Evolutionary conservation across 2,329 filamentous ascomycete species (phyloP).

Genomic region (Colletotrichum simmondsii): DNA sequence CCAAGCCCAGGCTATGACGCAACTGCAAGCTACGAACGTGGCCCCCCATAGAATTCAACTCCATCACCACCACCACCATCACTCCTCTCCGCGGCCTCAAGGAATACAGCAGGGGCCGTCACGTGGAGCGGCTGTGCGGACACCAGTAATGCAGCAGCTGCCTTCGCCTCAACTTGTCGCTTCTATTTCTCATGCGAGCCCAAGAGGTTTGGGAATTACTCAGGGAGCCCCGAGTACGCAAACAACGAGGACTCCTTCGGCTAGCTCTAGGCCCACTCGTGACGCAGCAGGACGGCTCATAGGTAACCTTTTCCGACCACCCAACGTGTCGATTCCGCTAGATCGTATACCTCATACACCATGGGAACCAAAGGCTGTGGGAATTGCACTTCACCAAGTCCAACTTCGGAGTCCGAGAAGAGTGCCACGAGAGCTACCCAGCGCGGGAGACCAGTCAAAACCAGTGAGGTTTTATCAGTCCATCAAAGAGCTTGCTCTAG

Average conservation of each 20-base stretch:
- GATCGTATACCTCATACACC: conserved; percentile 54
- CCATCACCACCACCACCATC: neutral
- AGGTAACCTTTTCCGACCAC: conserved; percentile 39
- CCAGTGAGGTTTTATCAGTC: conserved; percentile 65
- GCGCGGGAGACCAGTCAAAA: neutral
- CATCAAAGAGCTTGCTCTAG: conserved; percentile 60
- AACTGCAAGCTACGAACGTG: neutral
- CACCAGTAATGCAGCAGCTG: neutral
- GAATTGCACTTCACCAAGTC: conserved; percentile 58
- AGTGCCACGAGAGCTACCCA: conserved; percentile 40
- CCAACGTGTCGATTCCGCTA: conserved; percentile 34
- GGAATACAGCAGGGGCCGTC: neutral
- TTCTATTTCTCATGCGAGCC: neutral
- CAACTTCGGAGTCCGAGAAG: conserved; percentile 60
- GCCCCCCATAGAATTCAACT: neutral
- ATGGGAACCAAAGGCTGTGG: conserved; percentile 53
- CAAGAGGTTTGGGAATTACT: neutral
- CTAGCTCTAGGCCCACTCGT: neutral
- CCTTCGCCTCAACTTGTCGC: neutral
- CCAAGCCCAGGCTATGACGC: neutral
- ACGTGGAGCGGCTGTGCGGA: neutral
- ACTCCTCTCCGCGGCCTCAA: neutral
- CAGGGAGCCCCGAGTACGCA: neutral
- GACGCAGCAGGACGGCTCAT: neutral
- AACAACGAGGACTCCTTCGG: neutral